Base-by-base conservation (phyloP, 352 stramenopile genomes). In the Elongisporangium anandrum region DNA sequence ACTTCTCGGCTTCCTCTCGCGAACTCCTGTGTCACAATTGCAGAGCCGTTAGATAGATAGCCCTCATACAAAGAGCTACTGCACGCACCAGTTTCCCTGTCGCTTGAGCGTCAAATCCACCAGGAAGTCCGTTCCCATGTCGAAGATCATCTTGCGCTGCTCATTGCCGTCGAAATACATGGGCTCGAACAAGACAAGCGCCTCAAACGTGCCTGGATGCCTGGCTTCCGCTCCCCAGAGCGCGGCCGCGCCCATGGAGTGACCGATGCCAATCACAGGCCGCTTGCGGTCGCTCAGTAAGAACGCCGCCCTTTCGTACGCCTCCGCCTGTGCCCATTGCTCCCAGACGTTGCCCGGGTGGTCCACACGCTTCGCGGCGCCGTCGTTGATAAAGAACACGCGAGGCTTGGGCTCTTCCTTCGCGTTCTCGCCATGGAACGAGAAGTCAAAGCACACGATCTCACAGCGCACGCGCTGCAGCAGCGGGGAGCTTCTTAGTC, bases 141-240 rank as follows among this genome's bases (percentile, higher is more conserved):
- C 73, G 19, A 70, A 82, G 48, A 83, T 77, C 29, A 8, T 41
- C 29, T 41, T 41, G 26, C 64, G 64, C 26, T 71, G 60, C 13
- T 61, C 57, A 21, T 4, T 56, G 20, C 58, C 54, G 23, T 69
- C 56, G 2, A 64, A 64, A 29, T 72, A 78, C 4, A 76, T 65
- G 20, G 74, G 74, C 50, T 84, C 74, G 22, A 84, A 81, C 4
- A 84, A 59, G 9, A 81, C 62, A 4, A 84, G 62, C 1, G 62
- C 67, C 52, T 84, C 72, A 49, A 84, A 84, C 9, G 69, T 79
- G 29, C 72, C 74, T 0, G 74, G 74, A 57, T 79, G 55, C 41
- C 41, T 60, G 34, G 63, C 70, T 52, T 84, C 74, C 8, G 69
- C 67, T 17, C 63, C 59, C 74, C 71, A 81, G 3, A 84, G 56